Evolutionary conservation across 345 rosid genomes (phyloP).

Genomic region (Camelina hispida): DNA sequence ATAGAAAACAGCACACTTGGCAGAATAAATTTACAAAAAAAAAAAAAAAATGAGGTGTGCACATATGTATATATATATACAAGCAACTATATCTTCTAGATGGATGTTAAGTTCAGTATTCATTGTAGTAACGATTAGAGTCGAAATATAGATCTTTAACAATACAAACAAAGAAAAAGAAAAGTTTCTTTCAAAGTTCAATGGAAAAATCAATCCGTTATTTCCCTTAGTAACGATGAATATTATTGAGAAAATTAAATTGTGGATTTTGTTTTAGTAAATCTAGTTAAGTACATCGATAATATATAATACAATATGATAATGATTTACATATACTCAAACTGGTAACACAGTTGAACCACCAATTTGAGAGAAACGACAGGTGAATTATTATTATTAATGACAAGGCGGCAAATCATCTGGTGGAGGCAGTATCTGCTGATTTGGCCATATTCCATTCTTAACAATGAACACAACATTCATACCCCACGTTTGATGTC

Average conservation of each 20-base stretch:
- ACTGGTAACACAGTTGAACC: not conserved
- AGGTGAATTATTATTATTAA: not conserved
- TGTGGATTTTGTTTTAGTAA: not conserved
- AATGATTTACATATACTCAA: not conserved
- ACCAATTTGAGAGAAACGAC: not conserved
- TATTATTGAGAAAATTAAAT: not conserved
- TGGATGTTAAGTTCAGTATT: too few species aligned
- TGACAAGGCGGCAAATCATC: constrained; percentile 40
- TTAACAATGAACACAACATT: constrained; percentile 47
- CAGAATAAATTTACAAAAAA: too few species aligned
- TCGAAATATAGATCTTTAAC: too few species aligned
- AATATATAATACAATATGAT: not conserved
- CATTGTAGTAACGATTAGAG: too few species aligned
- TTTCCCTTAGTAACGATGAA: not conserved
- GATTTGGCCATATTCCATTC: constrained; percentile 32
- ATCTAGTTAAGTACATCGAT: not conserved
- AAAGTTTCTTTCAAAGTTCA: too few species aligned
- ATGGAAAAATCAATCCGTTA: too few species aligned
- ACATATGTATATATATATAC: too few species aligned
- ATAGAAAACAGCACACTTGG: too few species aligned
- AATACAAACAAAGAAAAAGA: too few species aligned
- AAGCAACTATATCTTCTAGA: too few species aligned
- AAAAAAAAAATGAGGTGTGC: too few species aligned
- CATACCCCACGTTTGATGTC: constrained; percentile 53
- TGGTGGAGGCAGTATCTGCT: constrained; percentile 44